These are phyloP conservation scores for Microbotryomycetes sp. DNA, from an alignment of 1,284 basidiomycete genomes.

Conservation along the genomic window DNA sequence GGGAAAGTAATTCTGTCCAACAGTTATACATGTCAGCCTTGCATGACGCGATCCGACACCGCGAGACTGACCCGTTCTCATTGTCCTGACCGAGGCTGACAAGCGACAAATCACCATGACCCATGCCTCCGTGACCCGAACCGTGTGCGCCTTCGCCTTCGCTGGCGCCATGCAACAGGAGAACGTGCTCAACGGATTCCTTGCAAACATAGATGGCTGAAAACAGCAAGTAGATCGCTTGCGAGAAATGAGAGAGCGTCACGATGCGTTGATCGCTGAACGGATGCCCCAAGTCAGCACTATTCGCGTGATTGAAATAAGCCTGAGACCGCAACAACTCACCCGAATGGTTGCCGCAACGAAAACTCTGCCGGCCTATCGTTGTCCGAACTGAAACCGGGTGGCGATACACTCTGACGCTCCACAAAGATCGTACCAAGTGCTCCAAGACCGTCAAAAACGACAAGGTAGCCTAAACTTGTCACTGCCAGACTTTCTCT, in stretches of 20 bases:
- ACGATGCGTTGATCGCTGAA: slow-evolving; percentile 63
- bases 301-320: background rate
- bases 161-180: slow-evolving; percentile 46
- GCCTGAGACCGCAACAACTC: slow-evolving; percentile 38
- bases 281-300: background rate
- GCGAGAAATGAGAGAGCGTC: slow-evolving; percentile 75
- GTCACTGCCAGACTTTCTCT: slow-evolving; percentile 79
- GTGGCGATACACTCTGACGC: slow-evolving; percentile 38
- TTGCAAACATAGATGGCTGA: slow-evolving; percentile 87
- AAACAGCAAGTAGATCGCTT: slow-evolving; percentile 83
- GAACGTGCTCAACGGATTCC: slow-evolving; percentile 77
- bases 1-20: background rate
- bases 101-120: slow-evolving; percentile 26
- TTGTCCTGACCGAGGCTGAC: background rate
- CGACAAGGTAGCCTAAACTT: slow-evolving; percentile 89
- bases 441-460: slow-evolving; percentile 71
- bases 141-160: slow-evolving; percentile 30
- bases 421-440: slow-evolving; percentile 55
- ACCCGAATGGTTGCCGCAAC: slow-evolving; percentile 61
- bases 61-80: background rate
- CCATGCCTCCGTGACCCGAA: slow-evolving; percentile 34
- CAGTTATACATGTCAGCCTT: too few relatives aligned
- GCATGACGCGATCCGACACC: background rate
- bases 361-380: slow-evolving; percentile 19
- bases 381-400: slow-evolving; percentile 19